Base-by-base conservation (phyloP, 2,329 filamentous ascomycete genomes). In the Penicillium corylophilum region DNA sequence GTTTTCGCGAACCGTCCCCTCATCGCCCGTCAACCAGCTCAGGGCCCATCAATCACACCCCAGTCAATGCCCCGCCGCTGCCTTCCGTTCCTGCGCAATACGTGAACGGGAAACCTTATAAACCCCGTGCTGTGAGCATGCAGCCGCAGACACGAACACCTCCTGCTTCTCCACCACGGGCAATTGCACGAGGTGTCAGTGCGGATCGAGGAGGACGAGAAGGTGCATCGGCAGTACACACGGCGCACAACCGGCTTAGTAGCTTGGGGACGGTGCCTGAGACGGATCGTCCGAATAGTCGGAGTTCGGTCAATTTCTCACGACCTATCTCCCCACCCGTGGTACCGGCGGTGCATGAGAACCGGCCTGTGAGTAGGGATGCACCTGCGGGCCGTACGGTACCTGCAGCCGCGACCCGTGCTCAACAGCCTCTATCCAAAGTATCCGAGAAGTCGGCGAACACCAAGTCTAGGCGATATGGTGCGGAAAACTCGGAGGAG, bases 1-100 rank as follows among this genome's bases (percentile, higher is more conserved):
- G 90, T 1, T 96, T 96, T 71, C 85, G 92, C 60, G 88, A 87
- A 12, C 84, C 86, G 3, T 95, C 86, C 4, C 89, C 80, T 54
- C 65, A 63, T 49, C 71, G 72, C 31, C 67, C 71, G 26, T 63
- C 67, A 39, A 70, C 77, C 69, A 72, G 71, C 67, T 77, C 78
- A 49, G 66, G 71, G 51, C 71, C 71, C 43, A 68, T 71, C 67
- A 67, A 73, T 41, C 73, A 53, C 7, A 16, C 22, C 7, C 53
- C 71, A 40, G 67, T 71, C 68, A 69, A 74, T 44, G 75, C 82
- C 46, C 90, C 90, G 26, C 90, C 90, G 1, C 85, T 96, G 2
- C 92, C 91, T 31, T 78, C 80, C 4, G 78, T 96, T 23, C 90
- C 89, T 3, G 73, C 79, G 35, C 72, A 79, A 48, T 74, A 72